Percentiles rank a stretch among this genome's conserved stretches.
Evolutionary conservation across 1,284 basidiomycete genomes (phyloP).

Genomic region (Boletus smithii): DNA sequence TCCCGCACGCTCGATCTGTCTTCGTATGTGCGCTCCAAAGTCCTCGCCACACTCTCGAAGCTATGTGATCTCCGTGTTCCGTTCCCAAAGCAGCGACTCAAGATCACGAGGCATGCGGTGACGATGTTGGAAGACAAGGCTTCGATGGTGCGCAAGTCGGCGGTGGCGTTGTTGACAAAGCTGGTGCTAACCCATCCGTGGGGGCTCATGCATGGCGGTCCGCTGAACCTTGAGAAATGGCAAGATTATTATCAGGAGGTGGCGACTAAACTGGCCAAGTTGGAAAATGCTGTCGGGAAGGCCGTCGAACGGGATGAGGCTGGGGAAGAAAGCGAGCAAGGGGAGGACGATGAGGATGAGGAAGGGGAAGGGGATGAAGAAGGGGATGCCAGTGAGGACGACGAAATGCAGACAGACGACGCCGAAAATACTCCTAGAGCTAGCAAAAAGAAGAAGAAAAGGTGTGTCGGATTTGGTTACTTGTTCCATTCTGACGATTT

Average conservation of each 20-base stretch:
- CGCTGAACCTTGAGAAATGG: constrained; percentile 74
- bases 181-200: constrained; percentile 91
- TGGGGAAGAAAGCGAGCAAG: constrained; percentile 39
- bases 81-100: constrained; percentile 84
- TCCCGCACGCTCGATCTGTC: constrained; percentile 88
- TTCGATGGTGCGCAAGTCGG: constrained; percentile 81
- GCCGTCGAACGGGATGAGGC: constrained; percentile 47
- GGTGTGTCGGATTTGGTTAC: constrained; percentile 12
- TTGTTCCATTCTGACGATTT: constrained; percentile 6
- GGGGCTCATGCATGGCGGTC: constrained; percentile 80
- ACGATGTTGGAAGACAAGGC: constrained; percentile 89
- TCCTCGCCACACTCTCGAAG: constrained; percentile 73
- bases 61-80: constrained; percentile 70
- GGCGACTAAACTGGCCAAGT: constrained; percentile 57
- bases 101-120: constrained; percentile 74
- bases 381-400: constrained; percentile 38
- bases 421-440: constrained; percentile 34
- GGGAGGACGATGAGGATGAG: constrained; percentile 36
- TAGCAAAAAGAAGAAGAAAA: constrained; percentile 27
- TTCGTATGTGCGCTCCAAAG: constrained; percentile 89
- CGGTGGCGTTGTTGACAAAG: constrained; percentile 75
- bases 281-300: constrained; percentile 54
- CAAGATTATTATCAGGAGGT: constrained; percentile 68
- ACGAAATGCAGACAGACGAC: constrained; percentile 30
- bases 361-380: constrained; percentile 33